phyloP scores from a whole-genome alignment of 257 asterid genomes.

The Haberlea rhodopensis region DNA sequence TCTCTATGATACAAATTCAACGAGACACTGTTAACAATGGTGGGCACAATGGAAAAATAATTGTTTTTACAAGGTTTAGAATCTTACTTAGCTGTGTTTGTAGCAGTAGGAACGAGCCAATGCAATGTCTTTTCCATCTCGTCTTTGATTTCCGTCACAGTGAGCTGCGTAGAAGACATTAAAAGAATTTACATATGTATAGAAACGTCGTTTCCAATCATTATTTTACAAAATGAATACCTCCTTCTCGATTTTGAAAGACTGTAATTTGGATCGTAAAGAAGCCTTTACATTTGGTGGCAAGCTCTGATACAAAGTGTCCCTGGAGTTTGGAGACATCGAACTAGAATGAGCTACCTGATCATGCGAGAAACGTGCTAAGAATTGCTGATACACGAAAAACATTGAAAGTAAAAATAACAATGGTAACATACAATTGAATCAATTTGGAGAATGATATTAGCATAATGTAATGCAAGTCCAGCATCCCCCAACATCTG shows the following conservation, averaged over 20 bases:
- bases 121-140: slow-evolving; percentile 81
- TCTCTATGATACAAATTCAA: slow-evolving; percentile 45
- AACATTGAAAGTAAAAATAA: background rate
- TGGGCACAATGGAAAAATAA: background rate
- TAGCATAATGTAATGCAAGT: slow-evolving; percentile 76
- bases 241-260: slow-evolving; percentile 61
- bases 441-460: slow-evolving; percentile 70
- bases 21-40: slow-evolving; percentile 9
- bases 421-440: slow-evolving; percentile 42
- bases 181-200: background rate
- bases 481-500: slow-evolving; percentile 74
- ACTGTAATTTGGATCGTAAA: slow-evolving; percentile 49
- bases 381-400: slow-evolving; percentile 17
- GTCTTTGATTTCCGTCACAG: slow-evolving; percentile 48
- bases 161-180: slow-evolving; percentile 43
- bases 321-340: slow-evolving; percentile 48
- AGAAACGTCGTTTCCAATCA: background rate
- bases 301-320: slow-evolving; percentile 61
- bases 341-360: slow-evolving; percentile 71
- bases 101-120: slow-evolving; percentile 75
- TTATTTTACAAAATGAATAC: slow-evolving; percentile 33
- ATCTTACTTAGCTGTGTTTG: slow-evolving; percentile 72
- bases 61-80: background rate
- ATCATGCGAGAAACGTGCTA: slow-evolving; percentile 20
- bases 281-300: slow-evolving; percentile 66